These are phyloP conservation scores for Cordyceps tenuipes DNA, from an alignment of 2,329 filamentous ascomycete genomes.

Conservation along the genomic window DNA sequence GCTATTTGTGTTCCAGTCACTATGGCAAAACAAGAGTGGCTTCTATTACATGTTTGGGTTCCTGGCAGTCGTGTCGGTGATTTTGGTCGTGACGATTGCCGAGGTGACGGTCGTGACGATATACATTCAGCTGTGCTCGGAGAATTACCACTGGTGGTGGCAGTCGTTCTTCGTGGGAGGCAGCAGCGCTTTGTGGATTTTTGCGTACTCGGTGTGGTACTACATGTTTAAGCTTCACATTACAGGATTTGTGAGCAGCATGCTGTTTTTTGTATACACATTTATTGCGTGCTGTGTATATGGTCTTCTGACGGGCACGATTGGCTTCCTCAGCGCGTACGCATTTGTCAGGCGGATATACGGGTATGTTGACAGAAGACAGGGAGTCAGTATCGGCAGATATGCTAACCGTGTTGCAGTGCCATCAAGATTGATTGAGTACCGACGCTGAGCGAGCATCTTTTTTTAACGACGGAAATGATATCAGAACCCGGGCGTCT, in stretches of 20 bases:
- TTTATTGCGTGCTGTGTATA: constrained; percentile 76
- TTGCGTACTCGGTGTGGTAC: constrained; percentile 76
- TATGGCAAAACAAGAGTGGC: constrained; percentile 85
- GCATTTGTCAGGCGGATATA: constrained; percentile 79
- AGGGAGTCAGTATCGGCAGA: constrained; percentile 8
- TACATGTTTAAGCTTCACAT: constrained; percentile 75
- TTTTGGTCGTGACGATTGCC: constrained; percentile 67
- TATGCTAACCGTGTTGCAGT: constrained; percentile 22
- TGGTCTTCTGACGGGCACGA: constrained; percentile 70
- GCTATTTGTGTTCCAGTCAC: constrained; percentile 75
- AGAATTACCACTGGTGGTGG: constrained; percentile 94
- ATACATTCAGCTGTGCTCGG: constrained; percentile 73
- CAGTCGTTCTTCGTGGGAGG: constrained; percentile 75
- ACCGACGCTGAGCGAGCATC: neutral
- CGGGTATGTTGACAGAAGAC: constrained; percentile 20
- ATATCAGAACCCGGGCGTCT: neutral
- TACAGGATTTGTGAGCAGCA: constrained; percentile 65
- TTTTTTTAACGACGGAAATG: constrained; percentile 3
- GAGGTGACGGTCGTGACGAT: constrained; percentile 78
- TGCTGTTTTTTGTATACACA: constrained; percentile 82
- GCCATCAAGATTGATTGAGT: constrained; percentile 43
- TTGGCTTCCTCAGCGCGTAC: constrained; percentile 79
- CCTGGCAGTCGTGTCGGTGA: constrained; percentile 62
- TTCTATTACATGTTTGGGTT: constrained; percentile 93
- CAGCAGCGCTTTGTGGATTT: constrained; percentile 71